phyloP scores from a whole-genome alignment of 1,284 basidiomycete species.

The Apiotrichum montevideense region DNA sequence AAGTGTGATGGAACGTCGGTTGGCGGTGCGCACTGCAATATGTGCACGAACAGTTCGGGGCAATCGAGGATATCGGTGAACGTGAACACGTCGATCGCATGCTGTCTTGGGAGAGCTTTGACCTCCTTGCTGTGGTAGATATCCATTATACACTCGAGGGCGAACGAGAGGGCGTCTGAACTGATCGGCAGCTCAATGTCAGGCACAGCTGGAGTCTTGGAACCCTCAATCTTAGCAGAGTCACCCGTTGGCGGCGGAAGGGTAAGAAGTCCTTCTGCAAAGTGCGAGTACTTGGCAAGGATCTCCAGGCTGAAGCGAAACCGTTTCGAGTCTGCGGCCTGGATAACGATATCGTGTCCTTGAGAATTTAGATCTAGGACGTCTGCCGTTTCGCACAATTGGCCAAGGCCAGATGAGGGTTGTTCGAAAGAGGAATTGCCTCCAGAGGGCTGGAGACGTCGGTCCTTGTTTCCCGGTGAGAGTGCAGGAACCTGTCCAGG shows the following conservation, averaged over 20 bases:
- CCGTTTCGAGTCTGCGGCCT: background rate
- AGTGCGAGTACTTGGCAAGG: constrained; percentile 1
- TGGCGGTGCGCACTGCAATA: background rate
- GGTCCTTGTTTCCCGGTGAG: too few relatives aligned
- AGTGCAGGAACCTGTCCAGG: too few relatives aligned
- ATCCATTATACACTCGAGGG: background rate
- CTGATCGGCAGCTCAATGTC: background rate
- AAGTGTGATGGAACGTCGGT: background rate
- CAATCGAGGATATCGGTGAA: background rate
- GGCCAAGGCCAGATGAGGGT: too few relatives aligned
- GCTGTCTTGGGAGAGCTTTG: background rate
- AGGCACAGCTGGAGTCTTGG: background rate
- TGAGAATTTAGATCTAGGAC: too few relatives aligned
- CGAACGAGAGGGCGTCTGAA: background rate
- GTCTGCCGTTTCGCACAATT: too few relatives aligned
- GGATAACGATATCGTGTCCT: background rate
- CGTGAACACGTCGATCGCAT: background rate
- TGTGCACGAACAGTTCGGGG: background rate
- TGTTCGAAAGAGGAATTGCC: too few relatives aligned
- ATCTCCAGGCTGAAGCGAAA: background rate
- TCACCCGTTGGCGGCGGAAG: background rate
- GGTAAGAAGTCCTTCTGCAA: background rate
- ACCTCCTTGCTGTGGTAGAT: background rate
- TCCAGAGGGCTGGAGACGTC: too few relatives aligned
- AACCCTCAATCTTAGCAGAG: background rate